Base-by-base conservation (phyloP, 495 filamentous ascomycete genomes). In the Staphylotrichum tortipilum region DNA sequence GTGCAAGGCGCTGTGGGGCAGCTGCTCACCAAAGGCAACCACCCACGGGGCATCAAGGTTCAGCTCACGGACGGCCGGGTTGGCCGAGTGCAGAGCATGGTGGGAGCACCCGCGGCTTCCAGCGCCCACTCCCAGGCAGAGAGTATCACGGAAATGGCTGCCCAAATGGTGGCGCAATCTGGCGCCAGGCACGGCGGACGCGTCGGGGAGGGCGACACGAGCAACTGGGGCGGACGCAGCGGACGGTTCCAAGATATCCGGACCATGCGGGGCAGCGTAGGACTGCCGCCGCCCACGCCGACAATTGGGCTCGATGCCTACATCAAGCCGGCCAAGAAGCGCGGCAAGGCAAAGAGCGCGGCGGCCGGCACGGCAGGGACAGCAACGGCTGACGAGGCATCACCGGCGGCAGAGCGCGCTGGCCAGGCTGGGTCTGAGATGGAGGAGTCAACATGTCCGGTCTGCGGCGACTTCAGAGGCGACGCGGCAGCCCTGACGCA, bases 1-100 rank as follows among this genome's bases (percentile, higher is more conserved):
- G 82, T 85, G 2, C 65, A 68, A 38, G 85, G 85, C 9, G 63
- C 66, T 0, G 76, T 88, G 4, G 65, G 66, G 26, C 76, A 83
- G 17, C 63, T 88, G 7, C 67, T 88, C 18, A 88, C 84, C n/a
- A 60, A 69, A 8, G 83, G 82, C 11, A 75, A 86, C 46, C 85
- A 89, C 53, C 79, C 81, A n/a, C 71, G 81, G 26, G 85, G 85
- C 41, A 83, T 89, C 66, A 89, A 89, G 67, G 85, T 89, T 14
- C 76, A 82, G 3, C 66, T 88, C 2, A 59, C 66, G 14, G 80
- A 85, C 63, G 85, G 85, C 5, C 69, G 80, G 39, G 73, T 88
- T 14, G 85, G 85, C 3, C 65, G 85, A 28, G 83, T 88, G 26
- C 84, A 88, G 61, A 70, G 64, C 52, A 71, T 82, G 57, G 67